A percentile compares a stretch with the other conserved stretches of the same genome.
phyloP scores from a whole-genome alignment of 345 rosid genomes.

The Rubroshorea leprosula region DNA sequence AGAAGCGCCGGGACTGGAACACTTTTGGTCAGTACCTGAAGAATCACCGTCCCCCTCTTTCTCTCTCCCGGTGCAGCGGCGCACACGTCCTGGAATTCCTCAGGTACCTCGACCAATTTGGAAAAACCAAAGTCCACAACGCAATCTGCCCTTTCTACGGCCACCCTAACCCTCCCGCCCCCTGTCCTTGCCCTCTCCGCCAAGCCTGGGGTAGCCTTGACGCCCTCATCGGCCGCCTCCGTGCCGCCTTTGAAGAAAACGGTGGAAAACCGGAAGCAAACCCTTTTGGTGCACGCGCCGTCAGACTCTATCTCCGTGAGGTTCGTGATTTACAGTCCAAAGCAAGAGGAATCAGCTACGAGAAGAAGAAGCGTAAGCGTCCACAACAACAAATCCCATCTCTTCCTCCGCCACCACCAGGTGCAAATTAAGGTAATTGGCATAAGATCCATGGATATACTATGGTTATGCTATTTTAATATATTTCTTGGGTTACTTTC shows the following conservation, averaged over 20 bases:
- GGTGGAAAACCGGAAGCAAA: conserved; percentile 6
- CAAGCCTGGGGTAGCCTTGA: conserved; percentile 21
- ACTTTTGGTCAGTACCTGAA: conserved; percentile 32
- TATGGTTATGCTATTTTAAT: too few relatives aligned
- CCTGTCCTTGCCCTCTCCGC: conserved; percentile 34
- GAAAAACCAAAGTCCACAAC: conserved; percentile 26
- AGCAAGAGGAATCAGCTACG: conserved; percentile 9
- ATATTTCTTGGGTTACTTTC: too few relatives aligned
- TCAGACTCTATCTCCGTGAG: conserved; percentile 3
- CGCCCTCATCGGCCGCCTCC: conserved; percentile 3
- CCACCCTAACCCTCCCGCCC: conserved; percentile 34
- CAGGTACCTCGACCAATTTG: conserved; percentile 13
- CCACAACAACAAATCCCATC: neutral
- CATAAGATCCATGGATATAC: too few relatives aligned
- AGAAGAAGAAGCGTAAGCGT: conserved; percentile 6
- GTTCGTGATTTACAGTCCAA: conserved; percentile 5
- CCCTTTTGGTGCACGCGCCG: conserved; percentile 4
- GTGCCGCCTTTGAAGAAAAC: conserved; percentile 4
- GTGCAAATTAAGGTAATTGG: conserved; percentile 33
- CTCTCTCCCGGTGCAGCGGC: conserved; percentile 34
- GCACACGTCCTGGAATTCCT: conserved; percentile 17
- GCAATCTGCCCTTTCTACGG: conserved; percentile 32
- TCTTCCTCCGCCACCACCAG: conserved; percentile 21
- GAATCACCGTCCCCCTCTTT: conserved; percentile 32
- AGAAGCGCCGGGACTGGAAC: conserved; percentile 37